Conservation (phyloP, 352 stramenopile genomes). For the Phytophthora constricta region DNA sequence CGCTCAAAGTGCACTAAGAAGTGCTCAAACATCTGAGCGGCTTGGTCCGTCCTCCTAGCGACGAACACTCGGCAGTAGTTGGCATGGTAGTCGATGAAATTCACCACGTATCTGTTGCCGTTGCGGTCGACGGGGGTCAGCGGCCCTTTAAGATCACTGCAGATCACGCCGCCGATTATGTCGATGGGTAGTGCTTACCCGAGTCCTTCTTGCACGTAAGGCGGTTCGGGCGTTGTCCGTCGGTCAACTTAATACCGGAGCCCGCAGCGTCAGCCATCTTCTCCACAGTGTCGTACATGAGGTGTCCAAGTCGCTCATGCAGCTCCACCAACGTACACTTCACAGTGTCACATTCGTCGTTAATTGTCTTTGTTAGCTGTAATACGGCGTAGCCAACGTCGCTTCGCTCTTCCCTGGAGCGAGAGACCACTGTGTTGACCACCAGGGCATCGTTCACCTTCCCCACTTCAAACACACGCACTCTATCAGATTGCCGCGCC, state of each 20-base stretch:
- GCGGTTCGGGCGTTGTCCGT: neutral
- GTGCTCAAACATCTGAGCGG: neutral
- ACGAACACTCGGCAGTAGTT: slow-evolving; percentile 18
- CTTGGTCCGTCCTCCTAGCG: neutral
- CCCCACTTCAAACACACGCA: neutral
- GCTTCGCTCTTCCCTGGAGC: neutral
- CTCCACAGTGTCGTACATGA: slow-evolving; percentile 14
- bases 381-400: neutral
- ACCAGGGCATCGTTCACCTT: neutral
- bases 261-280: slow-evolving; percentile 4
- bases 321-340: too few relatives aligned
- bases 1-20: slow-evolving; percentile 4
- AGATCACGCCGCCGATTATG: slow-evolving; percentile 3
- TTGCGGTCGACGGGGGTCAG: neutral
- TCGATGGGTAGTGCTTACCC: slow-evolving; percentile 1
- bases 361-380: neutral
- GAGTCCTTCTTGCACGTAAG: slow-evolving; percentile 11
- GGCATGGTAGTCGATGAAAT: slow-evolving; percentile 3
- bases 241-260: neutral
- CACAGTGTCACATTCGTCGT: neutral
- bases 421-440: neutral
- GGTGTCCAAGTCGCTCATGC: neutral
- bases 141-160: slow-evolving; percentile 1
- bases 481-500: neutral
- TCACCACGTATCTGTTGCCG: slow-evolving; percentile 12